Evolutionary conservation across 495 filamentous ascomycete genomes (phyloP).

Genomic region (Tuber indicum): DNA sequence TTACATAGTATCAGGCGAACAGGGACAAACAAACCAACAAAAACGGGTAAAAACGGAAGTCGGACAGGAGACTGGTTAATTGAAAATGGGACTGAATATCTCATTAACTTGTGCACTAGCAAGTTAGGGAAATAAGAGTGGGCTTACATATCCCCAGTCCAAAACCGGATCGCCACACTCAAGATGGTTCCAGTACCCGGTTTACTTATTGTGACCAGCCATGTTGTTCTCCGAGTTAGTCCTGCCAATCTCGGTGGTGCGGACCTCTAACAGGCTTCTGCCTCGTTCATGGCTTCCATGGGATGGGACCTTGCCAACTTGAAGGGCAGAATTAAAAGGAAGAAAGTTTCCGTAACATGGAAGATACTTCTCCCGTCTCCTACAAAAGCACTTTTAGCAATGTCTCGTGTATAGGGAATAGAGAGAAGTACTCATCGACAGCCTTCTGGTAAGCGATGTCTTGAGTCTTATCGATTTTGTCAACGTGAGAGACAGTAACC

Average conservation of each 20-base stretch:
- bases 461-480: not conserved
- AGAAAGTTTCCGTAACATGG: not conserved
- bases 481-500: not conserved
- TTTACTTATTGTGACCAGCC: not conserved
- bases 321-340: not conserved
- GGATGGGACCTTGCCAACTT: not conserved
- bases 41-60: not conserved
- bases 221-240: not conserved
- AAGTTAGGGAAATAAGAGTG: not conserved
- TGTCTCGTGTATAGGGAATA: not conserved
- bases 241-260: not conserved
- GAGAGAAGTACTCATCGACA: not conserved
- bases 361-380: not conserved
- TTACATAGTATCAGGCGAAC: not conserved
- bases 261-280: not conserved
- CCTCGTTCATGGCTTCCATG: not conserved
- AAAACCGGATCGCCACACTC: not conserved
- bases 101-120: not conserved
- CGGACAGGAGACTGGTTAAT: not conserved
- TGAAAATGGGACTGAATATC: not conserved
- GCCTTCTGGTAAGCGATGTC: not conserved
- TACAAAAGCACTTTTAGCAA: not conserved
- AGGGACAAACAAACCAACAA: no score
- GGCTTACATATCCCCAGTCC: not conserved
- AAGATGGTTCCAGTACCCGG: no score